Evolutionary conservation across 805 yeast genomes (phyloP), one percentile per base, ranked within the genome.

Genomic region (Kregervanrija pseudodelftensis): DNA sequence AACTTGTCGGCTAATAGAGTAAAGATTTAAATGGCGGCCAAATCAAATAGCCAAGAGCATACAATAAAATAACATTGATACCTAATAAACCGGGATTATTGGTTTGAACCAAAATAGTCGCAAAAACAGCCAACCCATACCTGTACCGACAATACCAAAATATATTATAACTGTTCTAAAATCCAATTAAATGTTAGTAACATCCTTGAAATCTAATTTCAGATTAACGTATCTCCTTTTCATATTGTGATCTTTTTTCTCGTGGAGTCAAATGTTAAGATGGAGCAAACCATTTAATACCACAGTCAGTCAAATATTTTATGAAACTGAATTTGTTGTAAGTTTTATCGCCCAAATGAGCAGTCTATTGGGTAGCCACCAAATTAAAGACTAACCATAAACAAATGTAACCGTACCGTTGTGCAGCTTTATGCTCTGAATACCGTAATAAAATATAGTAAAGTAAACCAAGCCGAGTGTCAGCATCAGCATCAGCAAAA

Each of bases 101-200:
- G 8, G 75, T 72, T 39, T 70, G 64, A 55, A 86, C 80, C 52
- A 86, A 76, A 10, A 90, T 79, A 4, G 95, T 80, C 7, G 89
- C 95, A 62, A 82, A 85, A 13, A 81, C 89, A 36, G 88, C 87
- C 41, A 86, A 67, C 30, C 95, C 55, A 73, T 80, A 1, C 95
- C 95, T n/a, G 85, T 77, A 36, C 95, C 95, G 14, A 86, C 95
- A n/a, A 84, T 95, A 11, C 95, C 95, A 60, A 86, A 86, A 65
- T 86, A 86, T 95, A 86, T 86, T 63, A 86, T 68, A 37, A 84
- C 69, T 47, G 81, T 68, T 49, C 90, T 70, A 37, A 72, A 55
- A 57, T 86, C 95, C 22, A 68, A 54, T 30, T 83, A 53, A 33
- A 86, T 73, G 9, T 58, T 60, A 39, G 63, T 55, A 30, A 86